phyloP scores from a whole-genome alignment of 2,329 filamentous ascomycete species.

The Trichophyton simii region DNA sequence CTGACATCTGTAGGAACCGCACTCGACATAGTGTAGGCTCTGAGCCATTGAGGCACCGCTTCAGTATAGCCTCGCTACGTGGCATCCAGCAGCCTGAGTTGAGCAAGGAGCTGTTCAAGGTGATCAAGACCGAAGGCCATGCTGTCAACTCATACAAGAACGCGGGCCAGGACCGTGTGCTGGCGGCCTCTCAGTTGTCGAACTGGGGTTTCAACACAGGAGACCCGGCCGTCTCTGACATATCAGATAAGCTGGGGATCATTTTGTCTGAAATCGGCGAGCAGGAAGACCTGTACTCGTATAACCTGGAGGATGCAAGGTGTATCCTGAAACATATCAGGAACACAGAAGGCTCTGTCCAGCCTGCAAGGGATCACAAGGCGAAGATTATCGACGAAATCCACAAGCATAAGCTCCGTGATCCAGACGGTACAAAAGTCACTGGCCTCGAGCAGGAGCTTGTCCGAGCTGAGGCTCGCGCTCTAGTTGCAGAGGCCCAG shows the following conservation, averaged over 20 bases:
- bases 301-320: constrained; percentile 75
- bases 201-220: constrained; percentile 91
- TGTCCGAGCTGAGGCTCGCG: constrained; percentile 89
- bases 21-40: constrained; percentile 17
- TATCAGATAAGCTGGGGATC: constrained; percentile 92
- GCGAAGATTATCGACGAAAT: constrained; percentile 87
- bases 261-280: constrained; percentile 85
- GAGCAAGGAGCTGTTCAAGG: constrained; percentile 72
- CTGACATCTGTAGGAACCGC: constrained; percentile 27
- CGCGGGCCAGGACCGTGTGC: constrained; percentile 70
- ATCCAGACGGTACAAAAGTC: constrained; percentile 70
- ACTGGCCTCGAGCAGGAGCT: constrained; percentile 89
- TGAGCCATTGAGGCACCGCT: constrained; percentile 49
- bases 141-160: constrained; percentile 73
- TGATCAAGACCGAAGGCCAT: constrained; percentile 92
- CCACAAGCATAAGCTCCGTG: constrained; percentile 78
- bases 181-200: constrained; percentile 79
- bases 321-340: constrained; percentile 77
- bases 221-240: constrained; percentile 75
- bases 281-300: constrained; percentile 80
- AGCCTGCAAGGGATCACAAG: constrained; percentile 80
- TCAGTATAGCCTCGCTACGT: constrained; percentile 76
- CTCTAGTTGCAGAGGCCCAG: constrained; percentile 89
- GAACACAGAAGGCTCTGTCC: constrained; percentile 90
- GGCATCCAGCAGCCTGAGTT: constrained; percentile 77